phyloP scores from a whole-genome alignment of 257 asterid species.

The Rubia yunnanensis region DNA sequence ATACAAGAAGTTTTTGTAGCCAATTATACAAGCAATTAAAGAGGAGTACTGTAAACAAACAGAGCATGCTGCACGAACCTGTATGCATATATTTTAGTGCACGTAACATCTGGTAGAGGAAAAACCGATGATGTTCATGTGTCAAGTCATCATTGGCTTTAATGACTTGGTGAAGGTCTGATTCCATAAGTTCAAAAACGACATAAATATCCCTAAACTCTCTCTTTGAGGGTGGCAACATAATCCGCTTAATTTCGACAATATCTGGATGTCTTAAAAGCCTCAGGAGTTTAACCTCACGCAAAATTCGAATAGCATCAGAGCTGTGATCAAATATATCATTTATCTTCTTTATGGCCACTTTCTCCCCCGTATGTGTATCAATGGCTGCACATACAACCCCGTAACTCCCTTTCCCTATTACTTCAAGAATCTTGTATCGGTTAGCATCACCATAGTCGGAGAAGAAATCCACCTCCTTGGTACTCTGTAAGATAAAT shows the following conservation, averaged over 20 bases:
- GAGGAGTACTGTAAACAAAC: neutral
- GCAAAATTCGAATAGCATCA: constrained; percentile 79
- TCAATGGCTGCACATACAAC: constrained; percentile 90
- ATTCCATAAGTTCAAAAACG: constrained; percentile 94
- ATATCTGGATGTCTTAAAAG: constrained; percentile 85
- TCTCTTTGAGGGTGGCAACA: constrained; percentile 82
- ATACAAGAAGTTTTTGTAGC: constrained; percentile 1
- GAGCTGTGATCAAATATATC: constrained; percentile 78
- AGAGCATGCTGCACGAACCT: constrained; percentile 27
- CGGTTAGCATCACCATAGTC: constrained; percentile 85
- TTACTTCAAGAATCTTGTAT: constrained; percentile 73
- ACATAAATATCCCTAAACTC: constrained; percentile 84
- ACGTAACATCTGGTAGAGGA: constrained; percentile 86
- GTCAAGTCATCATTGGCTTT: constrained; percentile 94
- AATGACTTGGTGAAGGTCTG: constrained; percentile 94
- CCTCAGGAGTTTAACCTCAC: constrained; percentile 82
- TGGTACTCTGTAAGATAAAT: constrained; percentile 37
- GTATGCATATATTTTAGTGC: constrained; percentile 89
- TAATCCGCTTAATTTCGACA: constrained; percentile 81
- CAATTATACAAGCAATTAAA: neutral
- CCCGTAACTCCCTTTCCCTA: constrained; percentile 94
- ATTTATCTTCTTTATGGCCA: constrained; percentile 83
- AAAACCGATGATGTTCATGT: constrained; percentile 82
- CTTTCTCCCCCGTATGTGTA: constrained; percentile 83
- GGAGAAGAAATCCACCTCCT: constrained; percentile 62